Evolutionary conservation across 140 eudicot genomes (phyloP), one percentile per base, ranked within the genome.

Genomic region (Stevia rebaudiana): DNA sequence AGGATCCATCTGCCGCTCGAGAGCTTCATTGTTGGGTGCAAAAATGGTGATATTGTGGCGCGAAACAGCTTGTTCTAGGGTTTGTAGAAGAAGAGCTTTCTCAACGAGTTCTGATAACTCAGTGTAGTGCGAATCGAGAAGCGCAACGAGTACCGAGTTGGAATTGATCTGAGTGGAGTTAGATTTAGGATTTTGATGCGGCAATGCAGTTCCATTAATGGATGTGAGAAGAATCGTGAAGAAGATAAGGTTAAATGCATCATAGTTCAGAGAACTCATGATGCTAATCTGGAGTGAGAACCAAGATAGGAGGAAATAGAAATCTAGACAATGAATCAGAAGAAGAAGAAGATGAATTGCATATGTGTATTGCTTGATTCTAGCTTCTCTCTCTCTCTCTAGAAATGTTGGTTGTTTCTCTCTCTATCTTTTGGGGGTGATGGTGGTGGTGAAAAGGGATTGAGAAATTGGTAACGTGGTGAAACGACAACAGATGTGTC

Each of bases 61-160:
- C 0, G 86, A 71, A 1, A 90, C 95, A 0, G 94, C 79, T 8
- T 78, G 70, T 33, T 90, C 97, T 0, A 90, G 80, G 5, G 86
- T 78, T 19, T 83, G 95, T n/a, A 90, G 22, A 0, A 90, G 70
- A 1, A 90, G 83, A 1, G 95, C 97, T 31, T 90, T 90, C 65
- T 90, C 97, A 1, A 90, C 86, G 6, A 90, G 86, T 48, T 90
- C 97, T 0, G 97, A 77, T 23, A 90, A 73, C 76, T 90, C 97
- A 2, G 97, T 86, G 75, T 90, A 90, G 66, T 77, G 94, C 10
- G 95, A 87, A 67, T 90, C 97, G 13, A 90, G 80, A 2, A 90
- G 86, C 12, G 97, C 97, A 0, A 90, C 97, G 11, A 90, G 80
- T 10, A 90, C 82, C 0, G 97, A 90, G 77, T 87, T 87, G 63